Percentiles rank a stretch among this genome's conserved stretches.
Evolutionary conservation across 139 green algal genomes (phyloP).

Genomic region (Tetraselmis striata): DNA sequence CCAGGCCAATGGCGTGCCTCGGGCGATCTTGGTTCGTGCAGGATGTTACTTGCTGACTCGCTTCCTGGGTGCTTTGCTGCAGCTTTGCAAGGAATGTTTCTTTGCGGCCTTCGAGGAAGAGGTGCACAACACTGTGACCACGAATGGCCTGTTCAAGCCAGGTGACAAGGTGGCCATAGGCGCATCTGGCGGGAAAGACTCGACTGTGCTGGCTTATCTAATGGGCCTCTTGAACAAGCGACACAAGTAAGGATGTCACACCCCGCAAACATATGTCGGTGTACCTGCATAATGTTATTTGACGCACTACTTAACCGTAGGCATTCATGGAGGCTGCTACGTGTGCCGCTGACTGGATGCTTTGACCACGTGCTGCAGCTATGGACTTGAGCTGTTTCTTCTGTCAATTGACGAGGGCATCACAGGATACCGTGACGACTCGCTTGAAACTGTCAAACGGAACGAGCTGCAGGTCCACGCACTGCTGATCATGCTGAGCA

Average conservation of each 20-base stretch:
- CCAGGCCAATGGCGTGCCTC: too few relatives aligned
- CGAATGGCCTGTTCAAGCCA: constrained; percentile 63
- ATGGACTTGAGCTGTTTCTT: constrained; percentile 92
- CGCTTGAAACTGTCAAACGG: constrained; percentile 87
- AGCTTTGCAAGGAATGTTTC: constrained; percentile 91
- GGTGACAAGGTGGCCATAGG: constrained; percentile 86
- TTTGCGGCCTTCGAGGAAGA: constrained; percentile 81
- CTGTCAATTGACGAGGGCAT: constrained; percentile 98
- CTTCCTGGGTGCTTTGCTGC: background rate
- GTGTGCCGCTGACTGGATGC: too few relatives aligned
- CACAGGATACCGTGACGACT: constrained; percentile 90
- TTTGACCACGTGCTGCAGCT: constrained; percentile 54
- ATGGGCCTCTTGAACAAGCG: constrained; percentile 82
- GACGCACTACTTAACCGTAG: too few relatives aligned
- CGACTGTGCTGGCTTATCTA: constrained; percentile 93
- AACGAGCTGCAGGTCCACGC: constrained; percentile 68
- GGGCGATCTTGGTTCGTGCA: too few relatives aligned
- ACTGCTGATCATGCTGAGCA: too few relatives aligned
- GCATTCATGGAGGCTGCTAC: too few relatives aligned
- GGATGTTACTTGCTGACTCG: too few relatives aligned
- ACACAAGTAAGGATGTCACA: constrained; percentile 45
- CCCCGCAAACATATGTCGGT: background rate
- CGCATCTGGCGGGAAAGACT: constrained; percentile 92
- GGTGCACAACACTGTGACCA: constrained; percentile 85
- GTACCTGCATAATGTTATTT: too few relatives aligned